These are phyloP conservation scores for Microdochium bolleyi DNA, from an alignment of 2,329 filamentous ascomycete species.

Conservation along the genomic window DNA sequence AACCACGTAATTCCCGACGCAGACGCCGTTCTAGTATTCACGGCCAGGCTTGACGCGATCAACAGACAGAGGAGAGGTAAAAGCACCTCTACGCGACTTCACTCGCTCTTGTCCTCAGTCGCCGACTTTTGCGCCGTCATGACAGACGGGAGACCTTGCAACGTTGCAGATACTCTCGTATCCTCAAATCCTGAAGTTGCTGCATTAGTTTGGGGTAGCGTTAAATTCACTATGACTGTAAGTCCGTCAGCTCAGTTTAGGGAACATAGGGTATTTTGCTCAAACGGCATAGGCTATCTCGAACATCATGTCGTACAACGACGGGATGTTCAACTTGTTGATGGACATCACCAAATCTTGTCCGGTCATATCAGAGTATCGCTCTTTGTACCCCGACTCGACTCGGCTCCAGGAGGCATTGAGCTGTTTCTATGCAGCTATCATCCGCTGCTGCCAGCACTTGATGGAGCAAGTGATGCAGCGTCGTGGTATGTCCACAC, in stretches of 20 bases:
- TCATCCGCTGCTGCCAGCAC: constrained; percentile 25
- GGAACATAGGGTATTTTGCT: constrained; percentile 15
- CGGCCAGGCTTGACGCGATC: constrained; percentile 18
- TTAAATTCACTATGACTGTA: constrained; percentile 30
- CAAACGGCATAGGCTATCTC: constrained; percentile 15
- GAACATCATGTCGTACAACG: constrained; percentile 28
- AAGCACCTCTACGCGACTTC: constrained; percentile 20
- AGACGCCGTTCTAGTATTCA: constrained; percentile 23
- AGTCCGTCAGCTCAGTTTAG: constrained; percentile 2
- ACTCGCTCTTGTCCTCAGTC: constrained; percentile 23
- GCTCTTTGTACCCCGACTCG: constrained; percentile 24
- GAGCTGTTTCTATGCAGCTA: constrained; percentile 23
- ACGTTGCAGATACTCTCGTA: constrained; percentile 26
- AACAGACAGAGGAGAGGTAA: constrained; percentile 10
- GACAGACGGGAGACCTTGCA: constrained; percentile 21
- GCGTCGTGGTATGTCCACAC: constrained; percentile 14
- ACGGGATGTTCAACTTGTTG: constrained; percentile 26
- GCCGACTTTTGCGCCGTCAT: constrained; percentile 27
- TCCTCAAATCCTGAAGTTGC: constrained; percentile 26
- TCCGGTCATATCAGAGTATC: constrained; percentile 27
- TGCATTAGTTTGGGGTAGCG: constrained; percentile 32
- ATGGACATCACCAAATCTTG: constrained; percentile 21
- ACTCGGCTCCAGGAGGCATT: constrained; percentile 21
- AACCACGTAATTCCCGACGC: constrained; percentile 12
- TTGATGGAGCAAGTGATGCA: constrained; percentile 14